phyloP scores from a whole-genome alignment of 2,329 filamentous ascomycete species.

The Colletotrichum higginsianum region DNA sequence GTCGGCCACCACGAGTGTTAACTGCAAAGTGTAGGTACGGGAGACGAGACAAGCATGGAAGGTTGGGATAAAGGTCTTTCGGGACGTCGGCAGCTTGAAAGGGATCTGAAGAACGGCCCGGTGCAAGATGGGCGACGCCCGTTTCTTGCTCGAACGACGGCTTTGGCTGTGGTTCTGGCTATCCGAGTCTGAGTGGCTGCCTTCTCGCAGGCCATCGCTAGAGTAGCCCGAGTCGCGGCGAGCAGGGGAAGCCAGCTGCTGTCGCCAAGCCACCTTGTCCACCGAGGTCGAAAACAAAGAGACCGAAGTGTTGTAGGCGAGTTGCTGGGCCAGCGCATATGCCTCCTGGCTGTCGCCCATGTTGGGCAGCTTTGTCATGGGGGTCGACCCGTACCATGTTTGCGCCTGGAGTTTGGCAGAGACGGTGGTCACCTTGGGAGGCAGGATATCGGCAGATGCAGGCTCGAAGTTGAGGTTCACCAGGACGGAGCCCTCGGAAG shows the following conservation, averaged over 20 bases:
- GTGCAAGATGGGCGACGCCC: slow-evolving; percentile 55
- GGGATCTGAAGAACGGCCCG: slow-evolving; percentile 62
- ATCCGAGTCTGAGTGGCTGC: slow-evolving; percentile 54
- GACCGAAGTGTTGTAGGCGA: slow-evolving; percentile 63
- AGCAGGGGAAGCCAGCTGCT: slow-evolving; percentile 50
- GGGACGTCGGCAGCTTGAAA: slow-evolving; percentile 61
- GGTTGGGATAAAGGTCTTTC: slow-evolving; percentile 68
- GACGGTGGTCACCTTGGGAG: slow-evolving; percentile 65
- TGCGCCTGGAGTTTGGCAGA: slow-evolving; percentile 66
- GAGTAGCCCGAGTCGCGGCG: slow-evolving; percentile 70
- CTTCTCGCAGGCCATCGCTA: slow-evolving; percentile 56
- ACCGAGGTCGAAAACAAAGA: slow-evolving; percentile 56
- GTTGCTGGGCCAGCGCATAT: slow-evolving; percentile 47
- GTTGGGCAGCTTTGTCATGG: slow-evolving; percentile 65
- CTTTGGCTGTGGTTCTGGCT: slow-evolving; percentile 43
- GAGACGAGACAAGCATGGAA: slow-evolving; percentile 72
- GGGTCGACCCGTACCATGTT: slow-evolving; percentile 66
- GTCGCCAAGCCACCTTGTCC: slow-evolving; percentile 58
- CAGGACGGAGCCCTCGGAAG: slow-evolving; percentile 59
- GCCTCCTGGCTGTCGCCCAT: slow-evolving; percentile 62
- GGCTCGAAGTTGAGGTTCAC: slow-evolving; percentile 66
- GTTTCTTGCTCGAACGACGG: slow-evolving; percentile 32
- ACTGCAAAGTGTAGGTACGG: slow-evolving; percentile 67
- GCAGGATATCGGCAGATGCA: slow-evolving; percentile 56
- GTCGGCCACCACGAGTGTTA: slow-evolving; percentile 60